Percentiles rank a stretch among this genome's conserved stretches.
These are phyloP conservation scores for Ophiostoma triangulosporum DNA, from an alignment of 2,329 filamentous ascomycete genomes.

Conservation along the genomic window DNA sequence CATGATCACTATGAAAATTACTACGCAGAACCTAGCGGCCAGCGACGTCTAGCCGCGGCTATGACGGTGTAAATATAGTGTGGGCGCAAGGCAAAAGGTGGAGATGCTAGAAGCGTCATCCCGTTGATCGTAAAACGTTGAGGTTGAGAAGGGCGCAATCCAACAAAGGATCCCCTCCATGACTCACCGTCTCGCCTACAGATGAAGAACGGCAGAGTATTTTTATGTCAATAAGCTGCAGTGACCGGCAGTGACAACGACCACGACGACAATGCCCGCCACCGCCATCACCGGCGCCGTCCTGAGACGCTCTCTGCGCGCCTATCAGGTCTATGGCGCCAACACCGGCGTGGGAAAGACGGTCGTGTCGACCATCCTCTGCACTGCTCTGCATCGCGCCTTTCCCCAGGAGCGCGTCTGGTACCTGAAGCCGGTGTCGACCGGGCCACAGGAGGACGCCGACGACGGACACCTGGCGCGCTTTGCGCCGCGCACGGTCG, in stretches of 20 bases:
- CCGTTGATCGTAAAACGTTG: neutral
- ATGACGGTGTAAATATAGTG: no score
- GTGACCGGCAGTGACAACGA: no score
- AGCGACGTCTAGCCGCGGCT: no score
- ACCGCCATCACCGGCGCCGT: conserved; percentile 22
- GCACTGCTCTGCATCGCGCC: conserved; percentile 38
- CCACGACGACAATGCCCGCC: neutral
- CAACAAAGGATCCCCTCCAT: no score
- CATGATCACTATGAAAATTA: no score
- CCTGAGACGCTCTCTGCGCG: conserved; percentile 54
- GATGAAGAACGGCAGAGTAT: no score
- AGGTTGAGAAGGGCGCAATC: neutral
- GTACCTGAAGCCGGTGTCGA: conserved; percentile 74
- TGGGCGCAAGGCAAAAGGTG: no score
- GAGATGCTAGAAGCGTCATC: no score
- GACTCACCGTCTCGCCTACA: no score
- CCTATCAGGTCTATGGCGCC: conserved; percentile 67
- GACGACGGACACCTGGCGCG: conserved; percentile 5
- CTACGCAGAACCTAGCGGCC: no score
- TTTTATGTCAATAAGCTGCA: no score
- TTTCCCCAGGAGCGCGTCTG: conserved; percentile 25
- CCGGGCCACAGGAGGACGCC: conserved; percentile 44
- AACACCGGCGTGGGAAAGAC: conserved; percentile 83
- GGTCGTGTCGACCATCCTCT: conserved; percentile 60
- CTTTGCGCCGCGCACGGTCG: conserved; percentile 2